A percentile compares a stretch with the other conserved stretches of the same genome.
These are phyloP conservation scores for Haplosporangium sp. DNA, from an alignment of 371 early-diverging fungal species.

Conservation along the genomic window DNA sequence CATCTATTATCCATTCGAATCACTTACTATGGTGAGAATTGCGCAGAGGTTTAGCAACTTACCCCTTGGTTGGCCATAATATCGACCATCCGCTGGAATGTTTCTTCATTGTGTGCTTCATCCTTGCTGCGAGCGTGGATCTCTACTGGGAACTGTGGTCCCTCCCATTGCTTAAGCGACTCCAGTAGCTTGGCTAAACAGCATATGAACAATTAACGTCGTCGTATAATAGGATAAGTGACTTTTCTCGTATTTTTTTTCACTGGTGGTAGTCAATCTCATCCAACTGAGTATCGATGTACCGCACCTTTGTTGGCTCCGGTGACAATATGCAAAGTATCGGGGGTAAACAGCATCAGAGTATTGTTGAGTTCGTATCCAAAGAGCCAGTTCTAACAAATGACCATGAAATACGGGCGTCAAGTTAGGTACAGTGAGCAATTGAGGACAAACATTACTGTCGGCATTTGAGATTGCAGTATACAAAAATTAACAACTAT, in stretches of 20 bases:
- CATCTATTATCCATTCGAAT: neutral
- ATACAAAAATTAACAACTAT: neutral
- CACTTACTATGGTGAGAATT: no score
- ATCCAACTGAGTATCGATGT: no score
- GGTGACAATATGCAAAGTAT: conserved; percentile 83
- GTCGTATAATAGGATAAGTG: neutral
- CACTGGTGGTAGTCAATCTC: neutral
- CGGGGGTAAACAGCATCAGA: conserved; percentile 79
- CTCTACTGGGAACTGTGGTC: conserved; percentile 73
- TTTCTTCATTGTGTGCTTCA: conserved; percentile 66
- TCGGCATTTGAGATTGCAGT: neutral
- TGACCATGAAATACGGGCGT: conserved; percentile 1
- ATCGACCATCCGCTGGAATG: conserved; percentile 69
- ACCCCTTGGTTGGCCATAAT: conserved; percentile 57
- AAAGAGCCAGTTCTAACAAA: conserved; percentile 88
- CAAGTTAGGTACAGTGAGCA: neutral
- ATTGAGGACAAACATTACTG: neutral
- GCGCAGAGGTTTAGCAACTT: neutral
- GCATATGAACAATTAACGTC: neutral
- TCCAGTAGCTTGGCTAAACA: conserved; percentile 60
- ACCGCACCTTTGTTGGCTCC: conserved; percentile 61
- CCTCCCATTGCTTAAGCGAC: conserved; percentile 56
- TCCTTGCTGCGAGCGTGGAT: conserved; percentile 84
- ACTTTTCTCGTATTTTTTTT: neutral
- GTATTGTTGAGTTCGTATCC: conserved; percentile 96